Base-by-base conservation (phyloP, 768 basidiomycete species). In the Phanerochaete sordida region DNA sequence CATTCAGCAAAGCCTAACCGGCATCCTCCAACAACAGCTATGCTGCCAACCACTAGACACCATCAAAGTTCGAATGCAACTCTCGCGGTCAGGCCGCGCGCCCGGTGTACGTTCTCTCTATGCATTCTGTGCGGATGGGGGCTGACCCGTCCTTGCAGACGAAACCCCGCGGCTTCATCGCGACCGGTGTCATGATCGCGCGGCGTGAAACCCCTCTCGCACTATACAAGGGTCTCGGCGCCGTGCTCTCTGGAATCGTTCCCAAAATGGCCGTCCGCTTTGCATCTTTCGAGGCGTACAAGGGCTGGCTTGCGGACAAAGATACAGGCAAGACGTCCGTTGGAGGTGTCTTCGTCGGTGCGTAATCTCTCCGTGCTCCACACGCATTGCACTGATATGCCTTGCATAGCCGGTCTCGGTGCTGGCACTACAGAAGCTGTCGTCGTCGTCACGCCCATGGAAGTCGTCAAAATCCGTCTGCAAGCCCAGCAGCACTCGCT, bases 31-130 rank as follows among this genome's bases (percentile, higher is more conserved):
- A n/a, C n/a, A n/a, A n/a, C 56, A 93, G 90, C 71, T 92, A 61
- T 81, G 73, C 69, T 96, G 95, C 73, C 95, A 96, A 71, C 95
- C 95, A 12, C 85, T 98, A 46, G 97, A 99, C 73, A 98, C 97
- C 26, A 98, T 98, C 81, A 98, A 98, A 78, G 96, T 98, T 66
- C 93, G 97, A n/a, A 99, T 99, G 97, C 97, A 99, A 77, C 86
- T 99, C 58, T 92, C 91, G 60, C 85, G 79, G 74, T 88, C 94
- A 11, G 85, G 94, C 33, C 77, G 79, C 58, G 73, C 80, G 44
- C 85, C 91, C 55, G 97, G 97, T 49, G 97, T 98, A 74, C 71
- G 91, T 88, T 2, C 23, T 24, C 27, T 24, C 37, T 27, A 15
- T 48, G 26, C 46, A 26, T 50, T 49, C 37, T 49, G n/a, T 27